Evolutionary conservation across 768 basidiomycete species (phyloP).

Genomic region (Pisolithus albus): DNA sequence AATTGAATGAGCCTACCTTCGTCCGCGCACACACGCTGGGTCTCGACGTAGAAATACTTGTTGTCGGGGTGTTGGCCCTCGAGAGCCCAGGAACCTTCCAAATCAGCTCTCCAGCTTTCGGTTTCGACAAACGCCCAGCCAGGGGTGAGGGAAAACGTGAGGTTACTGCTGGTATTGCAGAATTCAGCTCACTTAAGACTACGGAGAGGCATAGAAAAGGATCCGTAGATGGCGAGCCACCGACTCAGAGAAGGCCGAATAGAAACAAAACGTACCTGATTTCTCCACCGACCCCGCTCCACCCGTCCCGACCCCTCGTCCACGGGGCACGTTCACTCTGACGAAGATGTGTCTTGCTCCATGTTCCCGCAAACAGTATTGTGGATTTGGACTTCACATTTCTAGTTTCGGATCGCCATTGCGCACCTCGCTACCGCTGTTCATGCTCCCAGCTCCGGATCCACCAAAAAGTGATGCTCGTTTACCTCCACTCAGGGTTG

Average conservation of each 20-base stretch:
- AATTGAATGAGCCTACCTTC: constrained; percentile 15
- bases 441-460: background rate
- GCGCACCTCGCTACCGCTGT: background rate
- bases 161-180: constrained; percentile 56
- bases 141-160: constrained; percentile 69
- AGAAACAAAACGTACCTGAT: constrained; percentile 45
- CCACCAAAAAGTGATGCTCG: constrained; percentile 4
- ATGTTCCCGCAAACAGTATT: constrained; percentile 12
- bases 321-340: constrained; percentile 51
- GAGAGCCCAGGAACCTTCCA: constrained; percentile 49
- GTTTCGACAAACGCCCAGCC: constrained; percentile 72
- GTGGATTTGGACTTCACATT: background rate
- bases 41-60: background rate
- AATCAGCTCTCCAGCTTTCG: constrained; percentile 71
- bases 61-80: background rate
- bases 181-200: constrained; percentile 3
- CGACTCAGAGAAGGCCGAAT: background rate
- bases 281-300: constrained; percentile 53
- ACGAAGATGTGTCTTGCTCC: constrained; percentile 34
- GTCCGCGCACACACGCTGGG: constrained; percentile 18
- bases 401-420: background rate
- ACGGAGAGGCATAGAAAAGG: background rate
- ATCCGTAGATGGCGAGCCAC: background rate
- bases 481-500: constrained; percentile 3
- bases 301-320: constrained; percentile 67